Evolutionary conservation across 805 yeast genomes (phyloP).

Genomic region (Starmera quercuum): DNA sequence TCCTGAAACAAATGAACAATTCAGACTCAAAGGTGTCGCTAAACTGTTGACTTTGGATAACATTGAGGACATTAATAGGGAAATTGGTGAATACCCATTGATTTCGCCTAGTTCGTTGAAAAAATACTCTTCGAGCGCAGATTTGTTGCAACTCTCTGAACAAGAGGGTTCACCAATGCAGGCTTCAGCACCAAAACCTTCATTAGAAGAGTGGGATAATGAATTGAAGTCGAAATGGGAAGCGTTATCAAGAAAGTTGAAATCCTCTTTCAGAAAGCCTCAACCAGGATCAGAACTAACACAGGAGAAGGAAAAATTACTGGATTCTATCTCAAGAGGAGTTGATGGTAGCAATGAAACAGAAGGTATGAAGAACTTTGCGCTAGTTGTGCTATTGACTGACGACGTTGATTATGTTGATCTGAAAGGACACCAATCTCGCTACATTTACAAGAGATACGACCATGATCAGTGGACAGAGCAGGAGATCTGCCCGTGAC

Average conservation of each 20-base stretch:
- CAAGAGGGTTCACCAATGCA: slow-evolving; percentile 5
- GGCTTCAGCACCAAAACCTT: slow-evolving; percentile 34
- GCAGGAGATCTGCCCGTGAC: slow-evolving; percentile 67
- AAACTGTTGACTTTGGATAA: slow-evolving; percentile 30
- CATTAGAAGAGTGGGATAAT: slow-evolving; percentile 54
- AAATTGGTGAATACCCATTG: slow-evolving; percentile 19
- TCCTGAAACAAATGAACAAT: slow-evolving; percentile 53
- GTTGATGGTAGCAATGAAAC: slow-evolving; percentile 73
- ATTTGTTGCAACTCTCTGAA: slow-evolving; percentile 11
- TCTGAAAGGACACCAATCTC: slow-evolving; percentile 43
- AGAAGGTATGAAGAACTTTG: slow-evolving; percentile 53
- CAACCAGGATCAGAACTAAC: slow-evolving; percentile 57
- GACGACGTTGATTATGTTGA: slow-evolving; percentile 66
- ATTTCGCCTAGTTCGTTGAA: slow-evolving; percentile 20
- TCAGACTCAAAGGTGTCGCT: slow-evolving; percentile 63
- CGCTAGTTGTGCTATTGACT: slow-evolving; percentile 59
- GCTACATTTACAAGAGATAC: slow-evolving; percentile 46
- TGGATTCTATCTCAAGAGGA: slow-evolving; percentile 72
- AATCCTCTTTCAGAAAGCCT: slow-evolving; percentile 66
- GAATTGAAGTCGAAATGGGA: slow-evolving; percentile 65
- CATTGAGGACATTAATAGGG: slow-evolving; percentile 6
- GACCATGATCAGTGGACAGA: slow-evolving; percentile 65
- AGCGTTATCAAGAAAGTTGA: slow-evolving; percentile 46
- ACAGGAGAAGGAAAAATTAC: slow-evolving; percentile 41
- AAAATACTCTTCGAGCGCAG: slow-evolving; percentile 15